These are phyloP conservation scores for Arbutus unedo DNA, from an alignment of 148 eudicot genomes.

Conservation along the genomic window DNA sequence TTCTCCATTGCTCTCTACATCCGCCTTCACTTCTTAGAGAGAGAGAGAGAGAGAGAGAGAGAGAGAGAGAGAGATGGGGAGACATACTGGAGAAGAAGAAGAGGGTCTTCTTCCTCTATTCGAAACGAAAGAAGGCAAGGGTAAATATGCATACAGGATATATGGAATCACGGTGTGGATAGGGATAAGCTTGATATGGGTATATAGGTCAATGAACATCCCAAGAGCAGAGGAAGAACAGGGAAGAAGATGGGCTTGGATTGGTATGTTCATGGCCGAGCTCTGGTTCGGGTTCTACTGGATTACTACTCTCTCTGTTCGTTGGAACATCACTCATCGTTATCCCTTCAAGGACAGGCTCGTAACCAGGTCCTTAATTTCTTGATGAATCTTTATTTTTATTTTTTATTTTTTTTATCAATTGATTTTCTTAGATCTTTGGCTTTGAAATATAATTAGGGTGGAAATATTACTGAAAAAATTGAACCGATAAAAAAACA, in stretches of 20 bases:
- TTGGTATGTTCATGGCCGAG: background rate
- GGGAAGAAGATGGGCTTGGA: background rate
- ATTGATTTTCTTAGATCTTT: background rate
- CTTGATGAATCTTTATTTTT: no score
- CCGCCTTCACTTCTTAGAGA: no score
- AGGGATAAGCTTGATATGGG: background rate
- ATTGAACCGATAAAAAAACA: no score
- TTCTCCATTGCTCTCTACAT: no score
- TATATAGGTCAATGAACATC: background rate
- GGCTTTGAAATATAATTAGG: no score
- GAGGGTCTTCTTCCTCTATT: background rate
- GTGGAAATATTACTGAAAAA: no score
- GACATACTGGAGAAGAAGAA: background rate
- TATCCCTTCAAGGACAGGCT: conserved; percentile 37
- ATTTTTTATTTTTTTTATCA: no score
- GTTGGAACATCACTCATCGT: conserved; percentile 30
- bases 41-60: no score
- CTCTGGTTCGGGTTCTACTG: background rate
- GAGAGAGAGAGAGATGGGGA: background rate
- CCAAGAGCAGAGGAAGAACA: background rate
- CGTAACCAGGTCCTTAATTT: conserved; percentile 18
- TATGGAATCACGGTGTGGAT: background rate
- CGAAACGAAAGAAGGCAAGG: background rate
- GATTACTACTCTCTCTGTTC: conserved; percentile 23
- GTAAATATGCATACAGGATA: background rate